Percentiles rank a stretch among this genome's conserved stretches.
These are phyloP conservation scores for Nidularia sp. DNA, from an alignment of 768 basidiomycete species.

Conservation along the genomic window DNA sequence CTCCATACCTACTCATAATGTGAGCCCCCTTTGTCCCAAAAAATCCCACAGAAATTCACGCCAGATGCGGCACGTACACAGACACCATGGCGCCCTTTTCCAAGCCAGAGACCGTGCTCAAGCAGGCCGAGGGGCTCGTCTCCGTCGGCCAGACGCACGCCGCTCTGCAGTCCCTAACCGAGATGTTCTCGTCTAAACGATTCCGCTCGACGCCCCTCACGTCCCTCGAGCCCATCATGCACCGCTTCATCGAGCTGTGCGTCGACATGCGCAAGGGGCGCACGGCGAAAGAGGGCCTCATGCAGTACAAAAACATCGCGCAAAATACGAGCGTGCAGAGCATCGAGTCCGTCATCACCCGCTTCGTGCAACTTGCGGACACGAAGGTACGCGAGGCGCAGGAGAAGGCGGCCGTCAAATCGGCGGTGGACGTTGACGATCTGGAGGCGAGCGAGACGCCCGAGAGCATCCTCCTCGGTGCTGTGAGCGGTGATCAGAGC, in stretches of 20 bases:
- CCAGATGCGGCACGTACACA: too few species aligned
- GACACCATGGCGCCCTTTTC: conserved; percentile 80
- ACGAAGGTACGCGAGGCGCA: conserved; percentile 82
- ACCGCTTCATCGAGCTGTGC: conserved; percentile 94
- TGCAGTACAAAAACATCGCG: conserved; percentile 97
- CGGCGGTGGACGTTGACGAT: conserved; percentile 84
- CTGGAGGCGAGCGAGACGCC: conserved; percentile 95
- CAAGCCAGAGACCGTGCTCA: conserved; percentile 86
- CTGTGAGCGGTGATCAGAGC: conserved; percentile 86
- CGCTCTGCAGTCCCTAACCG: conserved; percentile 84
- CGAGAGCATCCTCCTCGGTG: conserved; percentile 84
- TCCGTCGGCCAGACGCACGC: conserved; percentile 89
- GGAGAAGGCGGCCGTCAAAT: conserved; percentile 78
- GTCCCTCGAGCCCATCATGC: conserved; percentile 92
- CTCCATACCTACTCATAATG: conserved; percentile 13
- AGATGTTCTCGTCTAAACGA: conserved; percentile 91
- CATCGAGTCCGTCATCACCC: conserved; percentile 88
- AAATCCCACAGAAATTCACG: not conserved
- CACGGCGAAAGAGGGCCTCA: conserved; percentile 90
- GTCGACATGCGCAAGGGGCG: conserved; percentile 93
- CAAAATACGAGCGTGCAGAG: conserved; percentile 89
- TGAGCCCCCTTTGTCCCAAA: conserved; percentile 6
- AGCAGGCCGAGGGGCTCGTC: conserved; percentile 91
- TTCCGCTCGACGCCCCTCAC: conserved; percentile 88
- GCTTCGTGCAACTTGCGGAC: conserved; percentile 79